Base-by-base conservation (phyloP, 2,329 filamentous ascomycete genomes). In the Beauveria sp. region DNA sequence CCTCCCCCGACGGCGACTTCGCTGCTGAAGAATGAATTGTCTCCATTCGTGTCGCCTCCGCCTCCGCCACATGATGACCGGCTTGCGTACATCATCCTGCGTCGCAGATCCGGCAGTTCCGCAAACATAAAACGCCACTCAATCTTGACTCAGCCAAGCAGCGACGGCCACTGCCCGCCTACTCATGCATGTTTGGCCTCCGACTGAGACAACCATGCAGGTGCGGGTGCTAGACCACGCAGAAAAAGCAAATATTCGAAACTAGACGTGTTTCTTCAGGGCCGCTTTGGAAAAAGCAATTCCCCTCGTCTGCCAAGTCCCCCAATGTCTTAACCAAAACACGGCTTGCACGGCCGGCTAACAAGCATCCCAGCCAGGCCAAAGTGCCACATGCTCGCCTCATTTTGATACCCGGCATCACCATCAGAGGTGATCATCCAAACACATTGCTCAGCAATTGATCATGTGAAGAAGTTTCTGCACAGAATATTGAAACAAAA, bases 81-180 rank as follows among this genome's bases (percentile, higher is more conserved):
- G 43, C 24, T 22, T 47, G 43, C 55, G 55, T 48, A 48, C 55
- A 57, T 57, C 44, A 57, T 48, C 44, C 55, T 48, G 55, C 30
- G 55, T 8, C 20, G 44, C 24, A 16, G 55, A 57, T 57, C 55
- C 55, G 55, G 55, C 55, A 57, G 55, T 57, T 48, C 43, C 20
- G 30, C 43, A 40, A 10, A 37, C 22, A 20, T 5, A 52, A 26
- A 24, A 48, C 28, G 44, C 43, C 43, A 26, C 46, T 22, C 14
- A n/a, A 40, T 55, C 52, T 43, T 56, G 54, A 56, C 28, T 56
- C 54, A 56, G 9, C 12, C 5, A n/a, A 10, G 20, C 37, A 30
- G 54, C 14, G 18, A 24, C 26, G 5, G 22, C 20, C 4, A 37
- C n/a, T n/a, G 55, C 18, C n/a, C 2, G 9, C 30, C 54, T 34